Conservation (phyloP, 495 filamentous ascomycete genomes). For the Hypoxylon fuscum region DNA sequence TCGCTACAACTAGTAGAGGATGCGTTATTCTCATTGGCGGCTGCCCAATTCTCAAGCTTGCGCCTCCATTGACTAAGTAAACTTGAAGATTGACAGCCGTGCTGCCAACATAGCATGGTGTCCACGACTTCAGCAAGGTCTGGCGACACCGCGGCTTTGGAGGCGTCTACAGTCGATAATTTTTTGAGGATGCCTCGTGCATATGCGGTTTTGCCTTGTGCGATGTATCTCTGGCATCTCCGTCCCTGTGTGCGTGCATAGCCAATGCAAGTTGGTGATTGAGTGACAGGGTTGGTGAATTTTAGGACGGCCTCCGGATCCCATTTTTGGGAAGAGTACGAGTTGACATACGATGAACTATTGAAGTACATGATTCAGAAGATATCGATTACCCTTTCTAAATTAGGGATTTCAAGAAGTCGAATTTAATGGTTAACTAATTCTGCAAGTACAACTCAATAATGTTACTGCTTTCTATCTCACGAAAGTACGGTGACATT, state of each 20-base stretch:
- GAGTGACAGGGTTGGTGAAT: not conserved
- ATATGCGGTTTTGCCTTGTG: conserved; percentile 1
- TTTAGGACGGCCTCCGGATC: conserved; percentile 16
- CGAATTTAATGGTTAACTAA: not conserved
- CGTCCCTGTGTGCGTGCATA: not conserved
- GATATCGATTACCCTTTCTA: not conserved
- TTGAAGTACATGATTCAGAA: conserved; percentile 6
- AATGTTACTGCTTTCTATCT: not conserved
- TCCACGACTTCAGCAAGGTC: conserved; percentile 4
- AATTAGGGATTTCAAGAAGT: not conserved
- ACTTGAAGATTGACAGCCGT: not conserved
- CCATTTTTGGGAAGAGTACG: conserved; percentile 12
- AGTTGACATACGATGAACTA: not conserved
- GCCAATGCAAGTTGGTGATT: conserved; percentile 6
- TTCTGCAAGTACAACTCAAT: not conserved
- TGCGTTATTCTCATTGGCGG: not conserved
- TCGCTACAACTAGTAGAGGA: not conserved
- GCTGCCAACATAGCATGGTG: conserved; percentile 19
- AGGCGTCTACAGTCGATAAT: not conserved
- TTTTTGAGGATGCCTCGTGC: not conserved
- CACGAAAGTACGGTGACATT: not conserved
- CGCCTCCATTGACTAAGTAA: conserved; percentile 4
- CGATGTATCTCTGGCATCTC: conserved; percentile 6
- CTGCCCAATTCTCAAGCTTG: conserved; percentile 1
- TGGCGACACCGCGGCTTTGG: conserved; percentile 10